These are phyloP conservation scores for Neocucurbitaria cava DNA, from an alignment of 2,329 filamentous ascomycete species.

Conservation along the genomic window DNA sequence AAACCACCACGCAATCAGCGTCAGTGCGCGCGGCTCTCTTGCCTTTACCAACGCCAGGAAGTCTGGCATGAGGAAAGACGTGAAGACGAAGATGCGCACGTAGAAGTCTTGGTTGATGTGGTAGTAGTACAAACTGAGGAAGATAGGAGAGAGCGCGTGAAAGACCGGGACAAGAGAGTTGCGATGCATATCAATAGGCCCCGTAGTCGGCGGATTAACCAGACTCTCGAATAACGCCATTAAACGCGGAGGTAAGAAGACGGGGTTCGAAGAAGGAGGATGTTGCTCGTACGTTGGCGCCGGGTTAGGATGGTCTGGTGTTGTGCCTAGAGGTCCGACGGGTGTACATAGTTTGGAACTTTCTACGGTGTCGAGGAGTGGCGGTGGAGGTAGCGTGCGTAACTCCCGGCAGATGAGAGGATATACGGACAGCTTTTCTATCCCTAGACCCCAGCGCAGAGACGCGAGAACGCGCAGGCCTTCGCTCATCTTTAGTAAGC, in stretches of 20 bases:
- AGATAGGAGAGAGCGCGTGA: constrained; percentile 42
- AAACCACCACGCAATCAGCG: constrained; percentile 41
- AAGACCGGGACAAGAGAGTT: constrained; percentile 32
- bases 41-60: constrained; percentile 32
- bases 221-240: constrained; percentile 28
- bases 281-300: constrained; percentile 28
- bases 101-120: constrained; percentile 38
- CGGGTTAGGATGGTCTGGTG: constrained; percentile 35
- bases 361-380: constrained; percentile 13
- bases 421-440: constrained; percentile 41
- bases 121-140: constrained; percentile 42
- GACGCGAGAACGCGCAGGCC: constrained; percentile 39
- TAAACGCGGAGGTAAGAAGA: constrained; percentile 40
- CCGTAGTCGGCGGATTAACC: constrained; percentile 14
- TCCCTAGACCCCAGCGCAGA: constrained; percentile 38
- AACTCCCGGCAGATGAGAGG: constrained; percentile 39
- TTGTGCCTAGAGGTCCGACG: constrained; percentile 19
- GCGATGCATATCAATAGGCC: constrained; percentile 28
- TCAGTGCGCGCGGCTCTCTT: constrained; percentile 34
- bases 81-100: constrained; percentile 36
- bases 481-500: constrained; percentile 38
- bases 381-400: constrained; percentile 36
- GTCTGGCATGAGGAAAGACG: constrained; percentile 39
- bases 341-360: constrained; percentile 21
- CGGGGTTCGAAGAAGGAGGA: constrained; percentile 10